phyloP scores from a whole-genome alignment of 2,329 filamentous ascomycete genomes.

The Verticillium zaregamsianum region DNA sequence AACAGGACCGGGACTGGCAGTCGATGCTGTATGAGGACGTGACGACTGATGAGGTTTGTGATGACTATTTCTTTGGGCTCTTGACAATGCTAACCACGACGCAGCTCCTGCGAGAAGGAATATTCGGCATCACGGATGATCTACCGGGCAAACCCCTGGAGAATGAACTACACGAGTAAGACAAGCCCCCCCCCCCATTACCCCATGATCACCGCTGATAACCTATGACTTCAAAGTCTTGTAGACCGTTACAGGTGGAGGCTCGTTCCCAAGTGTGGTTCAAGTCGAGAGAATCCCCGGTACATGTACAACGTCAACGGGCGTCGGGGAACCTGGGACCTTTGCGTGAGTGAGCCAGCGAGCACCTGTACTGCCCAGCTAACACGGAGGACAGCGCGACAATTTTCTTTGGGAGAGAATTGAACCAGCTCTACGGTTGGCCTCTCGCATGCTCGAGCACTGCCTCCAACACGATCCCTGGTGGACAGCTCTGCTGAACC shows the following conservation, averaged over 20 bases:
- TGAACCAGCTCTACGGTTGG: slow-evolving; percentile 21
- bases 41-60: slow-evolving; percentile 24
- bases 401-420: slow-evolving; percentile 21
- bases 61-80: neutral
- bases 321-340: slow-evolving; percentile 18
- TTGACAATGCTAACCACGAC: neutral
- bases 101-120: slow-evolving; percentile 18
- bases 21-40: slow-evolving; percentile 19
- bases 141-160: neutral
- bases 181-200: neutral
- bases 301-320: slow-evolving; percentile 17
- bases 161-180: slow-evolving; percentile 19
- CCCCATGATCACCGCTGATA: neutral
- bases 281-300: neutral
- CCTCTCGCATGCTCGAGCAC: slow-evolving; percentile 16
- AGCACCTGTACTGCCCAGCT: neutral
- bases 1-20: slow-evolving; percentile 27
- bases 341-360: slow-evolving; percentile 13
- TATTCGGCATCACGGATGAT: slow-evolving; percentile 16
- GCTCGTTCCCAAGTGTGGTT: neutral
- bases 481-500: slow-evolving; percentile 15
- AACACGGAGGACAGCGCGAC: slow-evolving; percentile 14
- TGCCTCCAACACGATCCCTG: slow-evolving; percentile 14
- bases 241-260: slow-evolving; percentile 7
- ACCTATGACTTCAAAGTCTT: slow-evolving; percentile 2